Evolutionary conservation across 2,329 filamentous ascomycete genomes (phyloP), one percentile per base, ranked within the genome.

Genomic region (Aspergillus sp.): DNA sequence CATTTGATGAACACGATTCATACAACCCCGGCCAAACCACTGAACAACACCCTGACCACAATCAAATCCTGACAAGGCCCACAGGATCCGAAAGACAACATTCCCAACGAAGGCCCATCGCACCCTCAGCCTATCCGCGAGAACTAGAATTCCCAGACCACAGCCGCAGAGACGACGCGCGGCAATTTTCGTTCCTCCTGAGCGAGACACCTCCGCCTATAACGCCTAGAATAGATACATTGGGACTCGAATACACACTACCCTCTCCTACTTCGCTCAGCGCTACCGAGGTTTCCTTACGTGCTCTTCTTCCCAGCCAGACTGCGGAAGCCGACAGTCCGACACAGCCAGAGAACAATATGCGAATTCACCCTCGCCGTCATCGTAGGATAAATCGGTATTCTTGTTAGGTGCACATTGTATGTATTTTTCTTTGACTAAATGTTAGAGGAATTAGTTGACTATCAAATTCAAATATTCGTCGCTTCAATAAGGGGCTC

Each of bases 221-320:
- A 14, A 9, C n/a, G 11, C 8, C 31, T 19, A 37, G 47, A 23
- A 19, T 33, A 45, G 40, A 45, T 19, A 37, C 17, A 15, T 15
- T n/a, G 19, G 25, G 25, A 2, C 9, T n/a, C 27, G 27, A 31
- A 31, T 31, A 31, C 19, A 39, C 23, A 23, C 6, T 17, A 6
- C 41, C 35, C 17, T 56, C 53, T 14, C 21, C 40, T n/a, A 50
- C 35, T 39, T 52, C 41, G n/a, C 47, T 55, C 21, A 55, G 57
- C 27, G 55, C 50, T 17, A 49, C 54, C 2, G 49, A 60, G 21
- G n/a, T 56, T 6, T 53, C 46, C 9, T 35, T 59, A 12, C 53
- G 37, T 43, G 31, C 43, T 15, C 15, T 57, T 15, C 15, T 57
- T 3, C 35, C 41, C 9, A 21, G 33, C 3, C 55, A 52, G 23